Evolutionary conservation across 257 asterid genomes (phyloP).

Genomic region (Petunia axillaris): DNA sequence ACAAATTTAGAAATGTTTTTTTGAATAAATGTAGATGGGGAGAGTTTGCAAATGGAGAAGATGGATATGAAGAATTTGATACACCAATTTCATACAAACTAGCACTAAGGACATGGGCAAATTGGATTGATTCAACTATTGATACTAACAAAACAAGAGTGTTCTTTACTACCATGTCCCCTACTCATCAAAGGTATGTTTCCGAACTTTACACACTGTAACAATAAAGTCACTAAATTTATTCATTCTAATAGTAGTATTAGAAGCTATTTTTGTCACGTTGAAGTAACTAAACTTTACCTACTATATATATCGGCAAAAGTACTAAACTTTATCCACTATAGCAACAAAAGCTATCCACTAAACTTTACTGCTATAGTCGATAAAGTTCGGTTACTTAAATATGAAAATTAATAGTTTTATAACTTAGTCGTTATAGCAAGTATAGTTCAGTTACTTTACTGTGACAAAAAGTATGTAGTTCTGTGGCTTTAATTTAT

Average conservation of each 20-base stretch:
- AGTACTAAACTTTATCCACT: no score
- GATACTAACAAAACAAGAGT: slow-evolving; percentile 69
- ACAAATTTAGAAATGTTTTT: neutral
- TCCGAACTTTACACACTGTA: neutral
- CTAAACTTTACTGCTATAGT: no score
- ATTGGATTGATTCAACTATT: slow-evolving; percentile 86
- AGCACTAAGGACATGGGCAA: slow-evolving; percentile 90
- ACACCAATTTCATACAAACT: slow-evolving; percentile 64
- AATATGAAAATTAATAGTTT: no score
- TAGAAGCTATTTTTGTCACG: no score
- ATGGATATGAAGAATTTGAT: slow-evolving; percentile 76
- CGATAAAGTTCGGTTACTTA: no score
- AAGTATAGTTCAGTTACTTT: no score
- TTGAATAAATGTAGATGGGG: slow-evolving; percentile 67
- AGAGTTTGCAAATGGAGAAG: slow-evolving; percentile 76
- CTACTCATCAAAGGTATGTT: slow-evolving; percentile 69
- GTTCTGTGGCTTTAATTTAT: no score
- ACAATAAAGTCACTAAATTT: neutral
- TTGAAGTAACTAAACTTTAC: no score
- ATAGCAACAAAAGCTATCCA: no score
- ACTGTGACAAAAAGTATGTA: no score
- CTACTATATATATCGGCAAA: no score
- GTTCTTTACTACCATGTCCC: slow-evolving; percentile 90
- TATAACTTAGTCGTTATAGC: no score
- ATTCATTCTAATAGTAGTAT: neutral